Evolutionary conservation across 192 early-diverging fungal species (phyloP), one percentile per base, ranked within the genome.

Genomic region (Backusella australiensis): DNA sequence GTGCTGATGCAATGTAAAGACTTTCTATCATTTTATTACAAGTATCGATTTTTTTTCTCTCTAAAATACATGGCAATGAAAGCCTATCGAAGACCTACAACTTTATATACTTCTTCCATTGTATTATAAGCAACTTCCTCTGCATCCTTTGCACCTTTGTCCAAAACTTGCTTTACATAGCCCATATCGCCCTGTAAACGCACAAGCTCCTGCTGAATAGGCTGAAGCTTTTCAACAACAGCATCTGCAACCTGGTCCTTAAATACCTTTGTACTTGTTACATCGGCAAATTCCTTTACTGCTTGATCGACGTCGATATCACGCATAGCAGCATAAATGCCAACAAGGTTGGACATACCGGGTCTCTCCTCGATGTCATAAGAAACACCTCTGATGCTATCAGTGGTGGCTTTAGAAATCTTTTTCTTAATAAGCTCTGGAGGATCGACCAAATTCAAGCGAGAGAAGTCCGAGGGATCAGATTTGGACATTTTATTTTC

Each of bases 401-500:
- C 96, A 0, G 94, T 93, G 0, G 86, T 87, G 6, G 94, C 90
- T 32, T 88, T 84, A 19, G 84, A 86, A 72, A 97, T 92, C 68
- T 96, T 97, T 38, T 67, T 49, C 3, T 78, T 29, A 68, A 97
- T 95, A 14, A 81, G 38, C 9, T 86, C 80, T 11, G 94, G 91
- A 0, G 90, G 71, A 78, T 98, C 96, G 34, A 80, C 77, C 3
- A 98, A 76, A 73, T 92, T 90, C 74, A 98, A 96, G 0, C 95
- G 90, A 1, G 93, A 86, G 29, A 84, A 74, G 32, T 92, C 91
- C 7, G 84, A 88, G 4, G 88, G 81, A 59, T 96, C 93, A 0
- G 92, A 94, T 81, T 98, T 97, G 11, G 95, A 95, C 97, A 97
- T 98, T 78, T 97, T 97, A 49, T 79, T 74, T 14, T 75, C 75